Percentiles rank a stretch among this genome's conserved stretches.
Conservation (phyloP, 2,329 filamentous ascomycete genomes). For the Nigrograna mackinnonii region DNA sequence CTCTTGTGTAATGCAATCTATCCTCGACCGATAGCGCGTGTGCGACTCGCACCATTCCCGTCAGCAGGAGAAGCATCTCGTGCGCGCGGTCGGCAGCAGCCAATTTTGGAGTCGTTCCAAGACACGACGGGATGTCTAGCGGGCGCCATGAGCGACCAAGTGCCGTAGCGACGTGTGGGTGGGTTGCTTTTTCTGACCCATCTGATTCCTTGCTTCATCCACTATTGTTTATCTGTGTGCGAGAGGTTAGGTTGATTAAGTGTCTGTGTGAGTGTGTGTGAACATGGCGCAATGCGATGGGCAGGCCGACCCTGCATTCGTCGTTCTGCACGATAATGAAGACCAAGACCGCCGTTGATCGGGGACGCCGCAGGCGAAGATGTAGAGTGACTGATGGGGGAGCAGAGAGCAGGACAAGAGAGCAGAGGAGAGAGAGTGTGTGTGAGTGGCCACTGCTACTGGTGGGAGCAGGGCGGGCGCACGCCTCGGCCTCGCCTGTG, state of each 20-base stretch:
- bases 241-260: no score
- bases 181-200: conserved; percentile 6
- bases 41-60: background rate
- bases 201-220: no score
- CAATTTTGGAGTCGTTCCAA: conserved; percentile 13
- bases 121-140: background rate
- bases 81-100: conserved; percentile 3
- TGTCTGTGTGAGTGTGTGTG: no score
- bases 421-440: no score
- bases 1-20: conserved; percentile 20
- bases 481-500: conserved; percentile 31
- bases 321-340: conserved; percentile 5
- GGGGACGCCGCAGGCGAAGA: conserved; percentile 18
- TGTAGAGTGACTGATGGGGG: conserved; percentile 4
- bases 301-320: background rate
- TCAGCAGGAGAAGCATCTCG: no score
- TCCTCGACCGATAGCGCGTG: conserved; percentile 23
- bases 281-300: no score
- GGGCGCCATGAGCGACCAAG: background rate
- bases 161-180: conserved; percentile 1
- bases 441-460: no score
- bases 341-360: conserved; percentile 16
- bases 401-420: no score
- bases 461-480: conserved; percentile 14
- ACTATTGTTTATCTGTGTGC: no score